phyloP scores from a whole-genome alignment of 495 filamentous ascomycete species.

The Aspergillus asperescens region DNA sequence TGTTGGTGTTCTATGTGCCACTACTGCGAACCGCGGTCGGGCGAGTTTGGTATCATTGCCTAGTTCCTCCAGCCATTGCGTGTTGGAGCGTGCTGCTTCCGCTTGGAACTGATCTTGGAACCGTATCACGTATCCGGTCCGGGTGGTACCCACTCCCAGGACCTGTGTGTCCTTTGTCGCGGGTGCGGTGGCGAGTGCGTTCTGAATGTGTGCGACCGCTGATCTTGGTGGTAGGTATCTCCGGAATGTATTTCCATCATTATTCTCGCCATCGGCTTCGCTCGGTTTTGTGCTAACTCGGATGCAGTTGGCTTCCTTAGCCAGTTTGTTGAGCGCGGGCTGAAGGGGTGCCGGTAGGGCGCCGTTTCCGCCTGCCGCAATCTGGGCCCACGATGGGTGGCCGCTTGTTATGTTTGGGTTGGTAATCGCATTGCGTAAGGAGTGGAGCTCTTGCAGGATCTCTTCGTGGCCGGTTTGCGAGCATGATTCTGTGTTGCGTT shows the following conservation, averaged over 20 bases:
- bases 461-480: not conserved
- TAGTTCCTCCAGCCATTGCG: conserved; percentile 14
- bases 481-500: not conserved
- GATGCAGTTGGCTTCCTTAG: conserved; percentile 7
- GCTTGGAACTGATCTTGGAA: conserved; percentile 18
- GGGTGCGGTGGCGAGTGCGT: conserved; percentile 12
- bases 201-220: conserved; percentile 16
- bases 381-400: not conserved
- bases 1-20: conserved; percentile 18
- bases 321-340: not conserved
- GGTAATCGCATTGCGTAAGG: not conserved
- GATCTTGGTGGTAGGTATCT: conserved; percentile 16
- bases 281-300: conserved; percentile 7
- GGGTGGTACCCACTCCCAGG: conserved; percentile 19
- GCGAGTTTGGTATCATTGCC: conserved; percentile 16
- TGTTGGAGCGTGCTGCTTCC: conserved; percentile 16
- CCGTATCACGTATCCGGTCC: conserved; percentile 22
- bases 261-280: not conserved
- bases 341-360: not conserved
- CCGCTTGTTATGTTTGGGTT: not conserved
- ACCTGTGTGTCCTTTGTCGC: conserved; percentile 19
- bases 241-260: conserved; percentile 10
- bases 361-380: not conserved
- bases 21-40: conserved; percentile 15
- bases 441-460: not conserved